Evolutionary conservation across 176 grass and related monocot genomes (phyloP).

Genomic region (Oryza longistaminata): DNA sequence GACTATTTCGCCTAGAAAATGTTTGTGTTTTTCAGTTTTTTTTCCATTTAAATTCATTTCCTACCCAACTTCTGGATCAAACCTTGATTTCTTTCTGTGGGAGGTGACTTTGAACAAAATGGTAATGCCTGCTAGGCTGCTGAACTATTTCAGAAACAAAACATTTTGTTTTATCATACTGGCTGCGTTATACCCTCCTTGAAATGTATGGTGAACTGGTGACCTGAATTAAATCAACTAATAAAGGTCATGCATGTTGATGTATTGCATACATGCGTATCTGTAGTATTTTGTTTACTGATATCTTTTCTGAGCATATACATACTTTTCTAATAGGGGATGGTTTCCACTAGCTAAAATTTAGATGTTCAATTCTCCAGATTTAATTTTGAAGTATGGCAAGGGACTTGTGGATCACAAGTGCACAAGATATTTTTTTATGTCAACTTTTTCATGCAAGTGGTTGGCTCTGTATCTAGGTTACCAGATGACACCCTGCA

Average conservation of each 20-base stretch:
- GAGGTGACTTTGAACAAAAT: not conserved
- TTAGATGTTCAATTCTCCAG: not conserved
- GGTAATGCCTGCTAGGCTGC: not conserved
- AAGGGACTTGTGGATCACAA: not conserved
- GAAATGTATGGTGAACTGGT: not conserved
- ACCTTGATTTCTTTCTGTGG: not conserved
- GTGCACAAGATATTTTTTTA: not conserved
- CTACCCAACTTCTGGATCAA: not conserved
- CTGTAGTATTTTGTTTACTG: not conserved
- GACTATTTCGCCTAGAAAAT: not conserved
- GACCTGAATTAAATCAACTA: not conserved
- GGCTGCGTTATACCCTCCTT: not conserved
- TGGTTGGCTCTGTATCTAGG: not conserved
- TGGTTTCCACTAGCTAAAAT: not conserved
- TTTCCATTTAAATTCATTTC: not conserved
- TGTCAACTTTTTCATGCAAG: not conserved
- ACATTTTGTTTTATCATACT: constrained; percentile 16
- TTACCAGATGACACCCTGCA: too few species aligned
- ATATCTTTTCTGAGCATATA: not conserved
- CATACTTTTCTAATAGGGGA: not conserved
- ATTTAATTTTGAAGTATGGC: not conserved
- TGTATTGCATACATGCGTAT: not conserved
- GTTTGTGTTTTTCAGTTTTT: not conserved
- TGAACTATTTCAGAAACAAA: not conserved
- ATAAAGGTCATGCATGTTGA: not conserved